Percentiles rank a stretch among this genome's conserved stretches.
Conservation (phyloP, 1,284 basidiomycete genomes). For the Naganishia sp. region DNA sequence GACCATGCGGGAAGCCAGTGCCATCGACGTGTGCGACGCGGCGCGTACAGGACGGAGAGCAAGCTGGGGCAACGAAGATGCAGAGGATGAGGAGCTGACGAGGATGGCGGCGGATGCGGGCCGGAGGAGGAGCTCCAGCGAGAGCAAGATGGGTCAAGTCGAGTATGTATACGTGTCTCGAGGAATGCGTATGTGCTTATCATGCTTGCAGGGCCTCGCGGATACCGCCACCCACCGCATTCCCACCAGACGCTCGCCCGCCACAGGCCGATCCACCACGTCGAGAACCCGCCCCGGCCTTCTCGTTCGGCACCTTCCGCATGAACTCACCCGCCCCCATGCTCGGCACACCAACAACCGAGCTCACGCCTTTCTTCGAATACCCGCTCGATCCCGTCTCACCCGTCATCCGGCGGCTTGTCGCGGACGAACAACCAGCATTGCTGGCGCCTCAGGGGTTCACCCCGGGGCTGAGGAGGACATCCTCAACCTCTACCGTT, state of each 20-base stretch:
- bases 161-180: not conserved
- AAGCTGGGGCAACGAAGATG: slow-evolving; percentile 7
- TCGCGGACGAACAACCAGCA: slow-evolving; percentile 4
- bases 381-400: slow-evolving; percentile 25
- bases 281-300: not conserved
- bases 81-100: not conserved
- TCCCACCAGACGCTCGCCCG: not conserved
- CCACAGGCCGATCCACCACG: not conserved
- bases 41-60: not conserved
- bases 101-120: slow-evolving; percentile 1
- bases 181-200: not conserved
- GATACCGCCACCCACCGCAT: not conserved
- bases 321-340: slow-evolving; percentile 1
- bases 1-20: too few relatives aligned
- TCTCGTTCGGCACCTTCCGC: slow-evolving; percentile 17
- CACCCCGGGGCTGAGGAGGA: slow-evolving; percentile 4
- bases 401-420: slow-evolving; percentile 9
- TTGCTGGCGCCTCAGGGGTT: slow-evolving; percentile 8
- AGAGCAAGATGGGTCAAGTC: not conserved
- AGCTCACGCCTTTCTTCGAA: slow-evolving; percentile 27
- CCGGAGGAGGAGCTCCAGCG: not conserved
- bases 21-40: too few relatives aligned
- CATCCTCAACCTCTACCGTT: slow-evolving; percentile 10
- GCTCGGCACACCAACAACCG: slow-evolving; percentile 25
- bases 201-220: not conserved